Evolutionary conservation across 257 asterid genomes (phyloP).

Genomic region (Asclepias syriaca): DNA sequence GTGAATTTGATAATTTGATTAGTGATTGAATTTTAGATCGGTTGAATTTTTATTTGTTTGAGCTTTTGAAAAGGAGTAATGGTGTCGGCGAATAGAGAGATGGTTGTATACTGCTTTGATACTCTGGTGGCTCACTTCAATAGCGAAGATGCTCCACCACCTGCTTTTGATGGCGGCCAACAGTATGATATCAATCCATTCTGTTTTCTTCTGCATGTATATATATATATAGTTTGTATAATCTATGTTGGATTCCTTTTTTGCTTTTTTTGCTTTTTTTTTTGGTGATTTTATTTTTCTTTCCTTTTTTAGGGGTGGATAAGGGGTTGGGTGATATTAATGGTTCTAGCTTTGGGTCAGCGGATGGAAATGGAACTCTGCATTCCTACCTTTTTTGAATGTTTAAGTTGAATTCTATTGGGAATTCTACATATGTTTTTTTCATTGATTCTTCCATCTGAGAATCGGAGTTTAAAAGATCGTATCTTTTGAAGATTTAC

Average conservation of each 20-base stretch:
- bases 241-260: not conserved
- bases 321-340: not conserved
- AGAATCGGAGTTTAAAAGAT: not conserved
- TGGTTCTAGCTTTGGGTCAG: not conserved
- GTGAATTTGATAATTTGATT: constrained; percentile 1
- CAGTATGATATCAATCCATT: constrained; percentile 40
- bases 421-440: not conserved
- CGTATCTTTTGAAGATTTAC: not conserved
- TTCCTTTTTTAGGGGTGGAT: not conserved
- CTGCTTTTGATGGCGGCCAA: constrained; percentile 90
- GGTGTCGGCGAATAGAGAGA: constrained; percentile 96
- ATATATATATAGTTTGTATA: not conserved
- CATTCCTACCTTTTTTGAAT: not conserved
- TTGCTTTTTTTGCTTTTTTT: not conserved
- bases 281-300: not conserved
- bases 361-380: not conserved
- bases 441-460: not conserved
- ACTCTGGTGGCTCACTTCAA: constrained; percentile 90
- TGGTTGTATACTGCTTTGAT: constrained; percentile 95
- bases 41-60: not conserved
- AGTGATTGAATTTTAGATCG: constrained; percentile 3
- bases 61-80: constrained; percentile 21
- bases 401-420: not conserved
- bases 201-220: not conserved
- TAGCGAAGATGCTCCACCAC: constrained; percentile 69